Conservation (phyloP, 768 basidiomycete species). For the Podaxis sp. region DNA sequence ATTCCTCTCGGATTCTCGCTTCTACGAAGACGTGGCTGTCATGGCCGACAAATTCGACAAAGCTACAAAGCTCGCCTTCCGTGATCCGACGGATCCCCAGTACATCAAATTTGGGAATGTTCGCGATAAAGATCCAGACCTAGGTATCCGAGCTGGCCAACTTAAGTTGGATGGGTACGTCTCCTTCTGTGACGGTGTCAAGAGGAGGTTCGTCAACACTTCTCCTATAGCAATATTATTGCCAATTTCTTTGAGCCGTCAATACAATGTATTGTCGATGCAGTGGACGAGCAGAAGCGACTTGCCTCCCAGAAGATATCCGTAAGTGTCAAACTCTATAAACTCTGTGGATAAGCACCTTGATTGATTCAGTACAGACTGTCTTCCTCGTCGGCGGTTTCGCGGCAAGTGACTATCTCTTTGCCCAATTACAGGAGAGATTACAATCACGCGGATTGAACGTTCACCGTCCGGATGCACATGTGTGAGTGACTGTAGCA, state of each 20-base stretch:
- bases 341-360: neutral
- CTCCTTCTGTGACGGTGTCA: neutral
- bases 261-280: constrained; percentile 20
- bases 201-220: too few species aligned
- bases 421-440: constrained; percentile 16
- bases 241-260: constrained; percentile 24
- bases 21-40: constrained; percentile 18
- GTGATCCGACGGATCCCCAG: constrained; percentile 20
- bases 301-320: constrained; percentile 16
- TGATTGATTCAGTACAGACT: constrained; percentile 10
- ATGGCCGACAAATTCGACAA: constrained; percentile 24
- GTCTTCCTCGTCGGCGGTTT: constrained; percentile 26
- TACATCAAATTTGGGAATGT: constrained; percentile 24
- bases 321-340: constrained; percentile 4
- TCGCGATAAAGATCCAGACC: constrained; percentile 20
- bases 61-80: constrained; percentile 23
- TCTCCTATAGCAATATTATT: constrained; percentile 16
- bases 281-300: constrained; percentile 18
- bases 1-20: constrained; percentile 16
- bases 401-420: constrained; percentile 24
- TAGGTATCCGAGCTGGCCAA: constrained; percentile 22
- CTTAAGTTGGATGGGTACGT: constrained; percentile 22
- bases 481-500: constrained; percentile 12
- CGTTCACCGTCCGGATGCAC: constrained; percentile 18
- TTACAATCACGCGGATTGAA: constrained; percentile 7